phyloP scores from a whole-genome alignment of 352 stramenopile genomes.

The Phytophthora sp. region DNA sequence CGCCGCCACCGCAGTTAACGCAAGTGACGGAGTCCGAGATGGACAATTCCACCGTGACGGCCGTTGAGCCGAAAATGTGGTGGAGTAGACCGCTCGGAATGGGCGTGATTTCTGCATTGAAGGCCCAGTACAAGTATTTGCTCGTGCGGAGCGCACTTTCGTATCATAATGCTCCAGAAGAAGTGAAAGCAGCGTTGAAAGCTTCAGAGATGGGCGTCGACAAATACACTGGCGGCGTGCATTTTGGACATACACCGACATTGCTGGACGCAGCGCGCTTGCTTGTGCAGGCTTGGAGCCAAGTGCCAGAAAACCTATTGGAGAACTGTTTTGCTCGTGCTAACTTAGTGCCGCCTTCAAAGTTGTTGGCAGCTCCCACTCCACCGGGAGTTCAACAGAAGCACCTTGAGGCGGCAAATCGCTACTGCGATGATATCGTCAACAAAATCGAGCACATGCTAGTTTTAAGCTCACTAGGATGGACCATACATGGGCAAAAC shows the following conservation, averaged over 20 bases:
- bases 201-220: not conserved
- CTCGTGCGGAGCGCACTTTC: constrained; percentile 25
- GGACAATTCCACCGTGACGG: not conserved
- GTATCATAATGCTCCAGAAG: constrained; percentile 21
- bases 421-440: constrained; percentile 4
- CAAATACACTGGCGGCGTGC: constrained; percentile 4
- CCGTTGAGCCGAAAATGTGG: not conserved
- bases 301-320: constrained; percentile 19
- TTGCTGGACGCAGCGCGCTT: constrained; percentile 32
- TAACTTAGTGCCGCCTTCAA: constrained; percentile 24
- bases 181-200: constrained; percentile 26
- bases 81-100: constrained; percentile 24
- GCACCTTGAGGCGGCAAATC: not conserved
- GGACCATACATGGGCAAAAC: not conserved
- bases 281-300: constrained; percentile 22
- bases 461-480: not conserved
- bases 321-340: constrained; percentile 26
- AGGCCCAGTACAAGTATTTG: constrained; percentile 27
- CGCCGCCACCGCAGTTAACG: not conserved
- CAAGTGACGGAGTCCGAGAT: not conserved
- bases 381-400: not conserved
- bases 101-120: constrained; percentile 23
- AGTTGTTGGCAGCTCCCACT: constrained; percentile 11
- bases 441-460: constrained; percentile 35
- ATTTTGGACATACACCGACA: constrained; percentile 28